Evolutionary conservation across 2,329 filamentous ascomycete genomes (phyloP), one percentile per base, ranked within the genome.

Genomic region (Claviceps sp.): DNA sequence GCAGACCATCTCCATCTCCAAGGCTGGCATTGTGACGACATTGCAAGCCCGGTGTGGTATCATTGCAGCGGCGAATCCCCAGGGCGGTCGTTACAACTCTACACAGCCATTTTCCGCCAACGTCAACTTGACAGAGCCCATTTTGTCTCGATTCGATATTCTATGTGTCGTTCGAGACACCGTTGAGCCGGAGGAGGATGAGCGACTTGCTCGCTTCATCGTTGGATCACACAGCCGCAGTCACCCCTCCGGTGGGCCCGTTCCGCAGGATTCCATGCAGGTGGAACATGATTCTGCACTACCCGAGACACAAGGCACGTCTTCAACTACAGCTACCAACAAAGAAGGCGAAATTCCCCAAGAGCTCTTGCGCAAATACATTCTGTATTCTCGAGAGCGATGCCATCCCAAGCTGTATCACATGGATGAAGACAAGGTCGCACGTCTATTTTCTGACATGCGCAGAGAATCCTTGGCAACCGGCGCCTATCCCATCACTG

Each of bases 1-100:
- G 70, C 93, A 98, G 71, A 98, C 93, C 1, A 98, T 98, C 59
- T 97, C 91, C 55, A 98, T 98, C 64, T 95, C 89, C 57, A 98
- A 98, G 67, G 93, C 93, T 0, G 93, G 93, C 69, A 98, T 98
- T 55, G 93, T 98, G 44, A 98, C 93, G 1, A 97, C 93, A 0
- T 76, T 98, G 1, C 91, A 98, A 68, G 93, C 93, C 44, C 85
- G 93, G 41, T 98, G 93, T 67, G 89, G 90, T 51, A 94, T 98
- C 59, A 89, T 98, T 57, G 93, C 93, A 16, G 93, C 93, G 1
- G 93, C 93, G 61, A 98, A 98, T 70, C 93, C 93, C 0, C 91
- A 95, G 55, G 91, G 90, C 47, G 93, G 93, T 22, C 87, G 93
- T 45, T 98, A 98, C 73, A 97, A 97, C 70, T 89, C 87, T 42